A percentile compares a stretch with the other conserved stretches of the same genome.
These are phyloP conservation scores for Kodamaea kakaduensis DNA, from an alignment of 805 yeast genomes.

Conservation along the genomic window DNA sequence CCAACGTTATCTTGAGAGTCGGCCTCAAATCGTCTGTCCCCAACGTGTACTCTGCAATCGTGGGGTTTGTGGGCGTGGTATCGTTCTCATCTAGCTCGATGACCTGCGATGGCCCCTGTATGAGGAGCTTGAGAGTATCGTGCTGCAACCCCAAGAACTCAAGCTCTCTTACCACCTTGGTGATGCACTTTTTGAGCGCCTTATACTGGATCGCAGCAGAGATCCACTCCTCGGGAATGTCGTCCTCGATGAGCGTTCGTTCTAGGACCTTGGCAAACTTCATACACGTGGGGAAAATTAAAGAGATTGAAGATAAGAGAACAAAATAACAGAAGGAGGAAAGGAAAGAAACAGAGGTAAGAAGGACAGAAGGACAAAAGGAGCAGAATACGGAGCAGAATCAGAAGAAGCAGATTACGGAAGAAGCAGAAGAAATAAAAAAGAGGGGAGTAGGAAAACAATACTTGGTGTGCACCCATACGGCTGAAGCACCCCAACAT, in stretches of 20 bases:
- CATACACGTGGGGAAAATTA: too few relatives aligned
- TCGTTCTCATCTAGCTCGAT: slow-evolving; percentile 33
- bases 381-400: too few relatives aligned
- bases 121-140: slow-evolving; percentile 36
- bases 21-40: slow-evolving; percentile 35
- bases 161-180: slow-evolving; percentile 61
- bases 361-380: too few relatives aligned
- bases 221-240: slow-evolving; percentile 65
- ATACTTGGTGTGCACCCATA: too few relatives aligned
- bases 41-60: slow-evolving; percentile 40
- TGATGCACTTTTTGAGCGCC: slow-evolving; percentile 62
- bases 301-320: too few relatives aligned
- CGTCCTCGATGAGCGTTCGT: slow-evolving; percentile 55
- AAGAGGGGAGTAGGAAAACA: too few relatives aligned
- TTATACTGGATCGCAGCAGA: slow-evolving; percentile 69
- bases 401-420: too few relatives aligned
- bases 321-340: too few relatives aligned
- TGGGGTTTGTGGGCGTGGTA: slow-evolving; percentile 33
- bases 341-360: too few relatives aligned
- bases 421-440: too few relatives aligned
- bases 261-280: slow-evolving; percentile 74
- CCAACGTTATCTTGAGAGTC: slow-evolving; percentile 35
- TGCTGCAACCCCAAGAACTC: slow-evolving; percentile 53
- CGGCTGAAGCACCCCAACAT: too few relatives aligned
- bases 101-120: slow-evolving; percentile 26